phyloP scores from a whole-genome alignment of 768 basidiomycete genomes.

The Naganishia friedmannii region DNA sequence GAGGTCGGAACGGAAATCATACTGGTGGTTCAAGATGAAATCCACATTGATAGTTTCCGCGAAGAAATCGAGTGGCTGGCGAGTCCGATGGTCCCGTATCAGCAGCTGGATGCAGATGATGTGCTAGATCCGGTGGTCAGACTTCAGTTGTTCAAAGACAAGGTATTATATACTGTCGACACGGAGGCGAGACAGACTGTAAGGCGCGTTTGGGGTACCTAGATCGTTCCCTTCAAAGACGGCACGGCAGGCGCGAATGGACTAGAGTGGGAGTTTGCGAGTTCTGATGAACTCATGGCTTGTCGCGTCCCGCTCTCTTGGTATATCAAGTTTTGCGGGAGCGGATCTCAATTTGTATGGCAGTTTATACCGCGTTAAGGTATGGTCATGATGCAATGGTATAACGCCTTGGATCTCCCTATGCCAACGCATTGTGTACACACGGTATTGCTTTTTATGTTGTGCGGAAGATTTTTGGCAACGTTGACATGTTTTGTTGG shows the following conservation, averaged over 20 bases:
- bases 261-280: background rate
- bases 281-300: too few relatives aligned
- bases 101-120: background rate
- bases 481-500: constrained; percentile 32
- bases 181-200: background rate
- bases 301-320: background rate
- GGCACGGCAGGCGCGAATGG: background rate
- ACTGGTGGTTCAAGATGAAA: background rate
- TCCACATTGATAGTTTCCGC: constrained; percentile 2
- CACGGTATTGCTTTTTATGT: constrained; percentile 10
- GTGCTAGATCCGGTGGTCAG: background rate
- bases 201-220: background rate
- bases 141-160: constrained; percentile 5
- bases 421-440: background rate
- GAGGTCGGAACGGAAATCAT: background rate
- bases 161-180: background rate
- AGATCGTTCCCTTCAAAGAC: background rate
- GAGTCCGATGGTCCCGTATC: background rate
- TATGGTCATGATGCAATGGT: constrained; percentile 3
- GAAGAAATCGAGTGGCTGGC: background rate
- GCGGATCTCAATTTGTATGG: background rate
- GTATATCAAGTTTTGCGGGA: constrained; percentile 3
- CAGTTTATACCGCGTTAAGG: background rate
- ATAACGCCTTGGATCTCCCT: background rate
- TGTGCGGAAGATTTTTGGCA: constrained; percentile 36